Percentiles rank a stretch among this genome's conserved stretches.
Conservation (phyloP, 2,329 filamentous ascomycete genomes). For the Xylaria sp. region DNA sequence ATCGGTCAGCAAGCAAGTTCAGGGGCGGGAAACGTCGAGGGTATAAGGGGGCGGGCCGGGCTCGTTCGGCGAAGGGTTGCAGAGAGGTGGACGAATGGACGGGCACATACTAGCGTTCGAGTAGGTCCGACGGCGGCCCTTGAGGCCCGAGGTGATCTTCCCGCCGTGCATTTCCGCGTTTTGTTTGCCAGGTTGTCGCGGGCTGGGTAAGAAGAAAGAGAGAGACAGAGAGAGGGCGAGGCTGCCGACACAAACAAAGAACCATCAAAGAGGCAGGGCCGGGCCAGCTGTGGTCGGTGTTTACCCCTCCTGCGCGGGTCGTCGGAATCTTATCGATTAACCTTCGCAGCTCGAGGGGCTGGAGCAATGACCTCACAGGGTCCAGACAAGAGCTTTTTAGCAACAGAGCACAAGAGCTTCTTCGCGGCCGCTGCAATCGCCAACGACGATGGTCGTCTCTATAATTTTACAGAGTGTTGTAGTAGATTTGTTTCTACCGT, state of each 20-base stretch:
- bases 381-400: background rate
- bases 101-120: constrained; percentile 36
- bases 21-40: constrained; percentile 1
- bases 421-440: too few relatives aligned
- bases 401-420: background rate
- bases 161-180: constrained; percentile 31
- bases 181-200: constrained; percentile 1
- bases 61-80: background rate
- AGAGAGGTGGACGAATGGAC: constrained; percentile 2
- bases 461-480: too few relatives aligned
- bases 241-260: background rate
- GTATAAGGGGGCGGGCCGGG: background rate
- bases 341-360: background rate
- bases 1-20: constrained; percentile 13
- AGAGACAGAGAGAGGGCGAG: background rate
- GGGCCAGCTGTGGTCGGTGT: too few relatives aligned
- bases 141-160: constrained; percentile 32
- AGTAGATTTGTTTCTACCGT: too few relatives aligned
- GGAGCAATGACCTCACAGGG: background rate
- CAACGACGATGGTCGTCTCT: too few relatives aligned
- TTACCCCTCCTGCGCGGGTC: background rate
- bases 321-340: background rate
- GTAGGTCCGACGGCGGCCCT: constrained; percentile 32
- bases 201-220: background rate
- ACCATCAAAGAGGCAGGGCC: background rate